Base-by-base conservation (phyloP, 108 stramenopile genomes). In the Skeletonema potamos region DNA sequence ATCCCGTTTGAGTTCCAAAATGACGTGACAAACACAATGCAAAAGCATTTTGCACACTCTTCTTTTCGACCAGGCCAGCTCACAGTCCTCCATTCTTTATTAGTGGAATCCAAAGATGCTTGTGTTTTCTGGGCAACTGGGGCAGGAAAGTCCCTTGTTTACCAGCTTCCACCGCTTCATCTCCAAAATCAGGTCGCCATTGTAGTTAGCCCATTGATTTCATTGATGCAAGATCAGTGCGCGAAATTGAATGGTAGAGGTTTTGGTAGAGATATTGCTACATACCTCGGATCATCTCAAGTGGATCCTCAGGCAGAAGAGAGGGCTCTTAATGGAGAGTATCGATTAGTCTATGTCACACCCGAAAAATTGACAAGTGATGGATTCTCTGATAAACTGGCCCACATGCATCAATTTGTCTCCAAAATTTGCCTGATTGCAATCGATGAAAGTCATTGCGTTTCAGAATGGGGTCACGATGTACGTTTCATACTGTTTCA, bases 61-160 rank as follows among this genome's bases (percentile, higher is more conserved):
- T 37, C 77, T 7, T 85, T 82, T 48, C 77, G 81, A 27, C 61
- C 55, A 2, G 82, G 82, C 4, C 84, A 85, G 69, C 67, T 82
- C 27, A 22, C 17, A 2, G 51, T 74, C 0, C 61, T 82, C 11
- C 29, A 73, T 37, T 70, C 77, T 13, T 11, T 85, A 17, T 27
- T 83, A 24, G 36, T 24, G 26, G 74, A 65, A 13, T 12, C 27
- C 29, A 41, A 27, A 28, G 68, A 69, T 46, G 81, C 85, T 0
- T 93, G 92, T 37, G 90, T 96, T 13, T 94, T 96, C 84, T 95
- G 95, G 96, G 85, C 95, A 1, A 99, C 98, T 0, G 98, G 97
- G 9, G 79, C 86, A 3, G 98, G 98, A 36, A 99, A 99, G 72
- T 82, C 78, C 10, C 51, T 99, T 7, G 84, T 84, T 34, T 99